Evolutionary conservation across 169 alveolate genomes (phyloP), one percentile per base, ranked within the genome.

Genomic region (Cryptosporidium sp.): DNA sequence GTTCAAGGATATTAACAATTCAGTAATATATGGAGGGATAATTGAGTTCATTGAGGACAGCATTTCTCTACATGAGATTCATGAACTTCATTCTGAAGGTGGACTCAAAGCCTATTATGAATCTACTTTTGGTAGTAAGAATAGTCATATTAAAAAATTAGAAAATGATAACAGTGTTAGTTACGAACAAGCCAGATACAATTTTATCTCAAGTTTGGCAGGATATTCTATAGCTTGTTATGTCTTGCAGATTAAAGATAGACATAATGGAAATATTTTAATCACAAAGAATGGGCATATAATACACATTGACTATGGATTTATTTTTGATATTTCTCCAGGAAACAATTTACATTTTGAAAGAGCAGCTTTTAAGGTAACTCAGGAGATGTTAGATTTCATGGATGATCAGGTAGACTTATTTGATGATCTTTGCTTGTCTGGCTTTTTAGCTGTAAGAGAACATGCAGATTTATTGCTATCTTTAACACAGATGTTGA

Each of bases 221-320:
- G 99, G 98, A 2, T 97, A 97, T 91, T 95, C 98, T 5, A 93
- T 97, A 16, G 96, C 97, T 35, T 94, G 97, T 86, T 97, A 96
- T 75, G 94, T 95, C 29, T 84, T 95, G 21, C 96, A 97, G 95
- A 96, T 96, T n/a, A 98, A 98, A 86, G 99, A 97, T 70, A 91
- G 99, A 62, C 98, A 97, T 93, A 97, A 97, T 94, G 99, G 99
- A 9, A 98, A 98, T 93, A 96, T 98, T 72, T 91, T 98, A 91
- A 92, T 98, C 26, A 96, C 98, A 71, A 94, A 94, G 31, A 91
- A 86, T 44, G 99, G 99, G 0, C 98, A 97, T 87, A 86, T 98
- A 60, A 94, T 97, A 42, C 99, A 98, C 94, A 98, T 98, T 62
- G 99, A 98, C 93, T 98, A 97, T 87, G 99, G 99, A 31, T 98